Base-by-base conservation (phyloP, 2,329 filamentous ascomycete genomes). In the Fonsecaea nubica region DNA sequence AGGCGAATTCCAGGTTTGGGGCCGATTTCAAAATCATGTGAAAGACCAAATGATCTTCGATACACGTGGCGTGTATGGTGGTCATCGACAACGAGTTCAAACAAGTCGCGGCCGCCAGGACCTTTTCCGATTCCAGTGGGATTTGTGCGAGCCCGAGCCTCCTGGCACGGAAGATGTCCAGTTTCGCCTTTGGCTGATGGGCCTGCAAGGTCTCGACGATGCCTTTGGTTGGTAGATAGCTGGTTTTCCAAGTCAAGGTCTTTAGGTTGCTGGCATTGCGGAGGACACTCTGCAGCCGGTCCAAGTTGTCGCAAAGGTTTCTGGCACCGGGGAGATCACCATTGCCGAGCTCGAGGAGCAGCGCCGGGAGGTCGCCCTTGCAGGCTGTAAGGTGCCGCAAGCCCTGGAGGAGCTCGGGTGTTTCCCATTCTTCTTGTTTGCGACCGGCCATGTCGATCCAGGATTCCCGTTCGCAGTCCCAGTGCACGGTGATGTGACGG, bases 141-240 rank as follows among this genome's bases (percentile, higher is more conserved):
- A 38, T 21, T 4, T 33, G 4, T 10, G 13, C 12, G 35, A 25
- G 50, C 32, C 13, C 12, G 25, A 38, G 32, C 42, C 48, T 38
- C n/a, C 18, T 48, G 42, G 42, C 56, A 54, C 54, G 57, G 57
- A 21, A 58, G 18, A 70, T 53, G 9, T 55, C 56, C n/a, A 72
- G 13, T 21, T 69, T 38, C 18, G 62, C 64, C 25, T 60, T 65
- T 48, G 68, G 68, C 42, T 72, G 70, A 48, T 66, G 32, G 30
- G 38, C 45, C 25, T 58, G 40, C 18, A 72, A 59, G 8, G 59
- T 54, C n/a, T 66, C n/a, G 35, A 69, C 48, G 3, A 70, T 13
- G 1, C 38, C 53, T 2, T 5, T 13, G 2, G 60, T 59, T 12
- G 65, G 65, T 2, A 56, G 40, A 25, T 35, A 40, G 40, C 21